Evolutionary conservation across 805 yeast species (phyloP).

Genomic region (Candida maris): DNA sequence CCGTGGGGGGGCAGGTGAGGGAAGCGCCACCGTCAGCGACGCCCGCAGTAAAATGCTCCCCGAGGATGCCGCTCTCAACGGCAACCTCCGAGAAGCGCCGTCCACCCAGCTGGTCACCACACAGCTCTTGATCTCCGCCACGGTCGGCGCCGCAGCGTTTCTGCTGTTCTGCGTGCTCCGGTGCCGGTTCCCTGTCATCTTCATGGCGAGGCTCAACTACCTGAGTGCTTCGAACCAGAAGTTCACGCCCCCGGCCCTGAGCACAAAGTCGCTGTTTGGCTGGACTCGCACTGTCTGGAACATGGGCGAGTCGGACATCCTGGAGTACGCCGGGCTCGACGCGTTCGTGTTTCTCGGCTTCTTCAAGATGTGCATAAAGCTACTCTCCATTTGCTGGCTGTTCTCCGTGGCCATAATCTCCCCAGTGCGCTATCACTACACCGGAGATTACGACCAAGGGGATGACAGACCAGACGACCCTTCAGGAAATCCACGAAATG

Average conservation of each 20-base stretch:
- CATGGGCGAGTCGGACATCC: slow-evolving; percentile 69
- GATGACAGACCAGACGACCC: slow-evolving; percentile 32
- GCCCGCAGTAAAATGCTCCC: no score
- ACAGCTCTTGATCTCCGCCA: slow-evolving; percentile 66
- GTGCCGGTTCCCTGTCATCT: slow-evolving; percentile 72
- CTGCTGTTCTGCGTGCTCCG: slow-evolving; percentile 67
- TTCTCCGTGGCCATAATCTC: slow-evolving; percentile 74
- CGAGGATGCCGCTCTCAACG: no score
- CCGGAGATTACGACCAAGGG: slow-evolving; percentile 73
- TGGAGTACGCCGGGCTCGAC: slow-evolving; percentile 90
- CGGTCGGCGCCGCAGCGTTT: slow-evolving; percentile 68
- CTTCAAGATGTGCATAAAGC: slow-evolving; percentile 80
- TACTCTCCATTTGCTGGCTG: slow-evolving; percentile 59
- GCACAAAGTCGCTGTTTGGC: slow-evolving; percentile 59
- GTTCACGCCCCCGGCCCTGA: slow-evolving; percentile 56
- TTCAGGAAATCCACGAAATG: slow-evolving; percentile 7
- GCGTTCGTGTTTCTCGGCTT: slow-evolving; percentile 90
- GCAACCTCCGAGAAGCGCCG: slow-evolving; percentile 31
- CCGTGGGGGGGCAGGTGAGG: no score
- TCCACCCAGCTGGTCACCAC: slow-evolving; percentile 62
- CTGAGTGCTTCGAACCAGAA: slow-evolving; percentile 35
- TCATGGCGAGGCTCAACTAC: slow-evolving; percentile 71
- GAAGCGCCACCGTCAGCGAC: no score
- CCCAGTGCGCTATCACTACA: slow-evolving; percentile 78
- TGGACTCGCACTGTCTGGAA: slow-evolving; percentile 71